Conservation (phyloP, 2,329 filamentous ascomycete genomes). For the Ophiostoma quercus region DNA sequence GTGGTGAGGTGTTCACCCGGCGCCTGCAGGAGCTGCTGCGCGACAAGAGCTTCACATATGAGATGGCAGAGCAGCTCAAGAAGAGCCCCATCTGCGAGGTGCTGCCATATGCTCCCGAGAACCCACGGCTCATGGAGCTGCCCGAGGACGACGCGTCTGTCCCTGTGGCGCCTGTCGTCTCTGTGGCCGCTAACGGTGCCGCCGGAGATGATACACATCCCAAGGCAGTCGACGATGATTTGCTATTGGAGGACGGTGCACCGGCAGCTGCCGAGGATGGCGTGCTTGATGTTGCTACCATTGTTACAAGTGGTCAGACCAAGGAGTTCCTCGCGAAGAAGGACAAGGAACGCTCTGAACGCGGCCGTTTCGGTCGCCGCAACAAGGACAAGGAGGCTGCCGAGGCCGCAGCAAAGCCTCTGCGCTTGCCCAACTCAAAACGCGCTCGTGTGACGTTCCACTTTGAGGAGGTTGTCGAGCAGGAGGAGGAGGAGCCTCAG, state of each 20-base stretch:
- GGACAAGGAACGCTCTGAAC: conserved; percentile 71
- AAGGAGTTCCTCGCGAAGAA: conserved; percentile 78
- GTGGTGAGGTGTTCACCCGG: conserved; percentile 81
- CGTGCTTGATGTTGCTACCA: conserved; percentile 76
- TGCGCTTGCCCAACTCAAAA: conserved; percentile 66
- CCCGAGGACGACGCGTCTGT: conserved; percentile 9
- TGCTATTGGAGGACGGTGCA: conserved; percentile 33
- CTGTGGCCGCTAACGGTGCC: conserved; percentile 30
- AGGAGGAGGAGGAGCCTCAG: conserved; percentile 52
- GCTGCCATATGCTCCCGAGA: conserved; percentile 49
- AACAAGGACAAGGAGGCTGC: conserved; percentile 52
- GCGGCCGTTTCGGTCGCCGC: conserved; percentile 55
- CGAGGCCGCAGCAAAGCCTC: conserved; percentile 48
- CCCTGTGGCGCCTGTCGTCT: conserved; percentile 22
- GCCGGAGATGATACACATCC: conserved; percentile 31
- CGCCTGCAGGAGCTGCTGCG: conserved; percentile 63
- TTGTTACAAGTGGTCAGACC: conserved; percentile 75
- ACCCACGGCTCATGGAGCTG: conserved; percentile 45
- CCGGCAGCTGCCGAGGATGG: conserved; percentile 53
- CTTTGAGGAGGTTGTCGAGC: conserved; percentile 63
- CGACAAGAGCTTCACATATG: conserved; percentile 53
- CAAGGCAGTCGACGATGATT: conserved; percentile 30
- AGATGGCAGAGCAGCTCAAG: conserved; percentile 68
- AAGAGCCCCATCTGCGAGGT: conserved; percentile 63
- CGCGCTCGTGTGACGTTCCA: conserved; percentile 64